These are phyloP conservation scores for Pistacia vera DNA, from an alignment of 345 rosid species.

Conservation along the genomic window DNA sequence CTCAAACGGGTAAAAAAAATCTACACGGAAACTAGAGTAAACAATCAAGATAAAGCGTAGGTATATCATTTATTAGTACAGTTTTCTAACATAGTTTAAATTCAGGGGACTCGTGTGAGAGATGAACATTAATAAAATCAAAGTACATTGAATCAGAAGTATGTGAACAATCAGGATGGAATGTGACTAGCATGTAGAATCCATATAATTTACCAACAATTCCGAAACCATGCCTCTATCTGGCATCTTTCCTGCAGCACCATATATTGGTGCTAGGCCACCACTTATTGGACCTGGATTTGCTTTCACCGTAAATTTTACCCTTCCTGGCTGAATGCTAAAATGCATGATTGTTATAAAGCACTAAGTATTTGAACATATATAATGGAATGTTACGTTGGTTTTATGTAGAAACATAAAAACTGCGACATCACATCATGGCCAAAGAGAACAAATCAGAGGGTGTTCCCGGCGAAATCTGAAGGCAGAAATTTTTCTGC, in stretches of 20 bases:
- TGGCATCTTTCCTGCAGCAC: constrained; percentile 90
- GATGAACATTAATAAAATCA: neutral
- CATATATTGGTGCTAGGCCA: constrained; percentile 90
- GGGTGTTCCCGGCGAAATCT: neutral
- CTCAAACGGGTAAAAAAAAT: neutral
- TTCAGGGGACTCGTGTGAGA: neutral
- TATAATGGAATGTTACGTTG: no score
- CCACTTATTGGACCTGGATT: constrained; percentile 88
- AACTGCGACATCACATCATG: neutral
- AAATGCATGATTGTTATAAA: no score
- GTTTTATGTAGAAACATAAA: neutral
- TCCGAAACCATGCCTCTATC: constrained; percentile 87
- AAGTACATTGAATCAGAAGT: neutral
- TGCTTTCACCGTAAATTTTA: constrained; percentile 50
- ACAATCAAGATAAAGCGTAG: neutral
- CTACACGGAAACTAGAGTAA: neutral
- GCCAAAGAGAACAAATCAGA: no score
- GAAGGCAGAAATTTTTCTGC: no score
- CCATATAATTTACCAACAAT: constrained; percentile 84
- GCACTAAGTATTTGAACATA: neutral
- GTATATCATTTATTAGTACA: neutral
- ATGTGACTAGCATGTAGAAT: constrained; percentile 56
- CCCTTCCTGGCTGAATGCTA: neutral
- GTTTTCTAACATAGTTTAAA: neutral
- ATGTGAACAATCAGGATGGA: constrained; percentile 9